These are phyloP conservation scores for Epipyxis sp. DNA, from an alignment of 108 stramenopile species.

Conservation along the genomic window DNA sequence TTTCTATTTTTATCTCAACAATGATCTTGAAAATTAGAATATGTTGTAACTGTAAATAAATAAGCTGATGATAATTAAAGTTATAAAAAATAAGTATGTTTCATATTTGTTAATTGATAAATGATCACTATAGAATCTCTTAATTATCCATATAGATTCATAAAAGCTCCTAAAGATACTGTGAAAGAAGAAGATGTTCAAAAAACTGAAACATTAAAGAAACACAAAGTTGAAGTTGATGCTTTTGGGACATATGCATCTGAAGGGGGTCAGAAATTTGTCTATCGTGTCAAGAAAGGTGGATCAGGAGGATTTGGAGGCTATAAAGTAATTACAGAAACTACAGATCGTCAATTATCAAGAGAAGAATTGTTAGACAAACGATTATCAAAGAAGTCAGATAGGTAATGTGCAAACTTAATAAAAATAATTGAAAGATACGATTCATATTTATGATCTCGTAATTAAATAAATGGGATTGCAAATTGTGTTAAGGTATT, in stretches of 20 bases:
- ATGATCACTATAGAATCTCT: no score
- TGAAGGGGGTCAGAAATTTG: constrained; percentile 47
- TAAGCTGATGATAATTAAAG: no score
- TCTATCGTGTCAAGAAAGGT: constrained; percentile 46
- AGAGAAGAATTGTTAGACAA: constrained; percentile 53
- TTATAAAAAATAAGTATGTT: no score
- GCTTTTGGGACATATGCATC: constrained; percentile 35
- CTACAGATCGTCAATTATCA: constrained; percentile 31
- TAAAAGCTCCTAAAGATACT: constrained; percentile 52
- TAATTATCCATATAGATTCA: constrained; percentile 37
- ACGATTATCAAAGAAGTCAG: constrained; percentile 53
- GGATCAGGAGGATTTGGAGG: constrained; percentile 44
- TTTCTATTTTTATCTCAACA: no score
- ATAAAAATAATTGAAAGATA: no score
- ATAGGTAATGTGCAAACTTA: no score
- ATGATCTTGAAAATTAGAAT: no score
- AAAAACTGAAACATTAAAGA: constrained; percentile 35
- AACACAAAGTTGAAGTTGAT: constrained; percentile 38
- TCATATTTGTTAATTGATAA: no score
- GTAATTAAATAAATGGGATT: no score
- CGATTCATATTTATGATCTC: no score
- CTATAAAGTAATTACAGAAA: constrained; percentile 43
- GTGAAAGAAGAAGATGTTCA: constrained; percentile 37
- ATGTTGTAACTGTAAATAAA: no score
- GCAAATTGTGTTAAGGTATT: no score